Base-by-base conservation (phyloP, 1,284 basidiomycete species). In the Cutaneotrichosporon cutaneum region DNA sequence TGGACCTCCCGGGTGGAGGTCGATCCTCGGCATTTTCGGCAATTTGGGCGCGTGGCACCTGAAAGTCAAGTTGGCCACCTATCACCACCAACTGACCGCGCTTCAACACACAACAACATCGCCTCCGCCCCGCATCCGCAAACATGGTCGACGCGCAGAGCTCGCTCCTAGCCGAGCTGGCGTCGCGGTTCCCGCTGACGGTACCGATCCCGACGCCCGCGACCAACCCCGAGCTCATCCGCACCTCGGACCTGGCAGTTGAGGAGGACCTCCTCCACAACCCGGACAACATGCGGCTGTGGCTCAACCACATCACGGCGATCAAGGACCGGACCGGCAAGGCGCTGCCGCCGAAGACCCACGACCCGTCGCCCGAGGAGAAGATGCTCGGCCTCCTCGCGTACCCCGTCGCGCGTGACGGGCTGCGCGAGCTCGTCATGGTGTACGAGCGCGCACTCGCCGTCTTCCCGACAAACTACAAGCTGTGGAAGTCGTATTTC, bases 221-320 rank as follows among this genome's bases (percentile, higher is more conserved):
- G 53, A 89, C 87, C 2, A 87, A 94, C 72, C 83, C 89, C 18
- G 82, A 88, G 61, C 83, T 98, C 57, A 84, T 98, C 68, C 84
- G 88, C 3, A 79, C 86, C 32, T 83, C 86, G 56, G 94, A 98
- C 78, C 78, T 97, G 36, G 84, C 88, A 64, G 87, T 92, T 48
- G 96, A 98, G 81, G 94, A 99, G 79, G 95, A 99, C 79, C 85
- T 99, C n/a, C 82, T 94, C 35, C 87, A 92, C 65, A 97, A 98
- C 79, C 90, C 92, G 3, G 85, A 86, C 62, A 96, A 94, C 61
- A 90, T 94, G 76, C 86, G 91, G 33, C 87, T 90, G 68, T 99
- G 96, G 96, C 88, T 90, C 84, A 83, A 87, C 0, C 90, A 94
- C 70, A 90, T 99, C 71, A 84, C 87, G 63, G 83, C 86, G 56